Evolutionary conservation across 148 eudicot genomes (phyloP).

Genomic region (Drosera capensis): DNA sequence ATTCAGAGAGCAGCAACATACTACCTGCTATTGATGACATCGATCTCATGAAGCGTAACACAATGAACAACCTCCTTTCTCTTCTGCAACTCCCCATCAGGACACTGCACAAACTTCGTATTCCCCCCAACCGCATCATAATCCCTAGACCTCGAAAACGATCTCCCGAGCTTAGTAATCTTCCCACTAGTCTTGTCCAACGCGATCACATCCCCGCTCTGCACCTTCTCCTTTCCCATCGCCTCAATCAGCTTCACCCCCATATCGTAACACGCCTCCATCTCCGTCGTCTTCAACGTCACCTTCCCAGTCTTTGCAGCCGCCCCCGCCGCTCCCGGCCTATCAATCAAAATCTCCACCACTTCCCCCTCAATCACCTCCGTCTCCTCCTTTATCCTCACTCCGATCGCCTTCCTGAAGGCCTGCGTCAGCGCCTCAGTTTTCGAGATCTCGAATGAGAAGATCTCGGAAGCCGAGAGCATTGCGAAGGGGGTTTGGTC

Average conservation of each 20-base stretch:
- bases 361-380: conserved; percentile 90
- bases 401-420: conserved; percentile 68
- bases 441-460: conserved; percentile 84
- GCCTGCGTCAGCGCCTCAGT: conserved; percentile 91
- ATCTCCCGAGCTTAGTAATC: conserved; percentile 78
- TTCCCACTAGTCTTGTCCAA: conserved; percentile 85
- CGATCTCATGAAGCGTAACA: conserved; percentile 87
- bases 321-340: conserved; percentile 48
- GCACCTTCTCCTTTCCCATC: conserved; percentile 77
- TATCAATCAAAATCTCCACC: conserved; percentile 60
- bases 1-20: background rate
- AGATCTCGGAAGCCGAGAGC: conserved; percentile 83
- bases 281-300: conserved; percentile 82
- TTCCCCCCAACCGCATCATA: conserved; percentile 85
- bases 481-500: conserved; percentile 71
- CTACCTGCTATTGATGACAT: conserved; percentile 97
- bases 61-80: conserved; percentile 94
- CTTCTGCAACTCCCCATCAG: conserved; percentile 98
- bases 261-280: conserved; percentile 92
- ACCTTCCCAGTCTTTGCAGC: conserved; percentile 81
- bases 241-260: conserved; percentile 95
- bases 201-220: conserved; percentile 90
- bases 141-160: conserved; percentile 85
- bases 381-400: conserved; percentile 76
- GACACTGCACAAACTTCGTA: conserved; percentile 88